A percentile compares a stretch with the other conserved stretches of the same genome.
phyloP scores from a whole-genome alignment of 2,329 filamentous ascomycete species.

The Beauveria varroae region DNA sequence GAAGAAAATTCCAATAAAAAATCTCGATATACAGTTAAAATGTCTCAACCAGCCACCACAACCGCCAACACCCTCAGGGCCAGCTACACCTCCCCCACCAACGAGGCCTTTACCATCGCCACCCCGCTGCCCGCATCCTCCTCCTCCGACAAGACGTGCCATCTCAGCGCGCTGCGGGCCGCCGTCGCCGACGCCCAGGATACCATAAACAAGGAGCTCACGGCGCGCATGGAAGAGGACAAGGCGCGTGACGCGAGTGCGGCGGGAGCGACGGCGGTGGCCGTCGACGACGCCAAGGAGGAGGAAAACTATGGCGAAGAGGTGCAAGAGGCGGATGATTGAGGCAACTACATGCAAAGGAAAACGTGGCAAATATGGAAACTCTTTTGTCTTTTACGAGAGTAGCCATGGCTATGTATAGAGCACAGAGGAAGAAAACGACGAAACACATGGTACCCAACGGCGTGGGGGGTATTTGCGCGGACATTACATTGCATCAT shows the following conservation, averaged over 20 bases:
- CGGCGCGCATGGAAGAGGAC: slow-evolving; percentile 66
- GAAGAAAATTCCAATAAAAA: not conserved
- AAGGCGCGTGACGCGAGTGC: slow-evolving; percentile 40
- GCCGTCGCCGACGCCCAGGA: slow-evolving; percentile 55
- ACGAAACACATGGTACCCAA: not conserved
- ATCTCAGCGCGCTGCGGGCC: slow-evolving; percentile 51
- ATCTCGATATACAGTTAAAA: slow-evolving; percentile 3
- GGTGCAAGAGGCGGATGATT: slow-evolving; percentile 56
- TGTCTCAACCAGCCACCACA: slow-evolving; percentile 12
- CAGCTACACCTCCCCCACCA: slow-evolving; percentile 46
- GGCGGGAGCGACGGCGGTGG: slow-evolving; percentile 17
- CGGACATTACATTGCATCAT: slow-evolving; percentile 1
- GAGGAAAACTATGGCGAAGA: slow-evolving; percentile 86
- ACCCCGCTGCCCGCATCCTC: slow-evolving; percentile 27
- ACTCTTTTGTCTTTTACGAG: not conserved
- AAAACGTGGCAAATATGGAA: not conserved
- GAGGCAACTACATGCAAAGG: slow-evolving; percentile 10
- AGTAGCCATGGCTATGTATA: not conserved
- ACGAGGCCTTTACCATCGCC: slow-evolving; percentile 38
- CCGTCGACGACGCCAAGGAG: slow-evolving; percentile 48
- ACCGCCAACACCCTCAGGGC: slow-evolving; percentile 31
- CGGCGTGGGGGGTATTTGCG: slow-evolving; percentile 10
- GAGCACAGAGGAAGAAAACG: not conserved
- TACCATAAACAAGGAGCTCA: slow-evolving; percentile 63
- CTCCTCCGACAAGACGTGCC: slow-evolving; percentile 46